These are phyloP conservation scores for Leavenworthia alabamica DNA, from an alignment of 345 rosid species.

Conservation along the genomic window DNA sequence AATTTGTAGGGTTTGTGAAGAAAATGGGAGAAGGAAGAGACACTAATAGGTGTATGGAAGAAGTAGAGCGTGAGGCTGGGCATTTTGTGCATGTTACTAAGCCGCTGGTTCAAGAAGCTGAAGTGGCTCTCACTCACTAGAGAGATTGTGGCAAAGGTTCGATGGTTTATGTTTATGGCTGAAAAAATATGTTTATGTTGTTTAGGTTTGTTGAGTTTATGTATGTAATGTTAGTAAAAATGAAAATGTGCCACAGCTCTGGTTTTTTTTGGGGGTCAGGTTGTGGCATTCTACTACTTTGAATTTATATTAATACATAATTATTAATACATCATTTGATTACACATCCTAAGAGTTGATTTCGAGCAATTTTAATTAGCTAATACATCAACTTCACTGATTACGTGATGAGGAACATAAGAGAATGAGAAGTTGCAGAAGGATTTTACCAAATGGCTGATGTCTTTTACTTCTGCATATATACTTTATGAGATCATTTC, in stretches of 20 bases:
- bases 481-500: no score
- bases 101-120: constrained; percentile 74
- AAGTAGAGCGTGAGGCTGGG: constrained; percentile 88
- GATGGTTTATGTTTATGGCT: constrained; percentile 13
- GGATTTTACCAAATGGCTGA: no score
- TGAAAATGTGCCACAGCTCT: no score
- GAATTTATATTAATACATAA: no score
- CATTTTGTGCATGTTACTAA: constrained; percentile 70
- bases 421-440: no score
- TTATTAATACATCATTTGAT: no score
- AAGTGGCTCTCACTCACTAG: constrained; percentile 60
- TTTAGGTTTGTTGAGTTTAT: constrained; percentile 1
- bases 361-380: no score
- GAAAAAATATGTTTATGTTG: background rate
- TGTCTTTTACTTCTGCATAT: no score
- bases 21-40: constrained; percentile 83
- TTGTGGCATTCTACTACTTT: background rate
- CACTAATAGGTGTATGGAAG: constrained; percentile 51
- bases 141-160: background rate
- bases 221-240: background rate
- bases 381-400: no score
- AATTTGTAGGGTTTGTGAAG: constrained; percentile 81
- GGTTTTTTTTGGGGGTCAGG: background rate
- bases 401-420: no score
- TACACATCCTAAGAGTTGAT: no score